Base-by-base conservation (phyloP, 1,284 basidiomycete genomes). In the Naganishia liquefaciens region DNA sequence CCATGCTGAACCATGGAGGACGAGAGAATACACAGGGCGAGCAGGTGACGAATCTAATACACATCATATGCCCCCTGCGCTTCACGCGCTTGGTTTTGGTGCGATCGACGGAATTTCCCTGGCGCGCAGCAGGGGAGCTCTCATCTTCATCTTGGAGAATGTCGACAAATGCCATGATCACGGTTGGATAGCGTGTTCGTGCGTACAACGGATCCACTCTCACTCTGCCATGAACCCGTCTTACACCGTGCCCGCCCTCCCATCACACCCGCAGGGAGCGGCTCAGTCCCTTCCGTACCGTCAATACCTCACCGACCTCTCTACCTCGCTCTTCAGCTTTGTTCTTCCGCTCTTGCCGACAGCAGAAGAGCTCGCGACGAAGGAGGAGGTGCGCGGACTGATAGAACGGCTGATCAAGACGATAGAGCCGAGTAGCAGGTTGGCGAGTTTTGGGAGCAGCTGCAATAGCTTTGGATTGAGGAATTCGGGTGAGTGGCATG, bases 401-500 rank as follows among this genome's bases (percentile, higher is more conserved):
- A 88, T 99, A 64, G 93, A 98, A 82, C 86, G 90, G 70, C 86
- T 98, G 77, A 95, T 96, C 77, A 87, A 90, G 76, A 92, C 90
- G 63, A 91, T 99, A 78, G 91, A 94, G 78, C 93, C 93, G 47
- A 87, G 92, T 70, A 91, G 91, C 70, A 87, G 91, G 68, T 82
- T 99, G 72, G 81, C 96, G 71, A 93, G 92, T 55, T 99, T 99
- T 77, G 95, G 95, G 43, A 92, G 89, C 77, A 96, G 76, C 91
- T 70, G 94, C 88, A 54, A 97, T 92, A 78, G 93, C 88, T 74
- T 95, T 93, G 93, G 91, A 73, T 84, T 97, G 73, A 84, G 91
- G 70, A 95, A 97, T 81, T 97, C 92, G 68, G 93, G 93, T 91
- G 70, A 74, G 87, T 80, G 23, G 2, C 3, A 7, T n/a, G 49